These are phyloP conservation scores for Suillus cothurnatus DNA, from an alignment of 768 basidiomycete genomes.

Conservation along the genomic window DNA sequence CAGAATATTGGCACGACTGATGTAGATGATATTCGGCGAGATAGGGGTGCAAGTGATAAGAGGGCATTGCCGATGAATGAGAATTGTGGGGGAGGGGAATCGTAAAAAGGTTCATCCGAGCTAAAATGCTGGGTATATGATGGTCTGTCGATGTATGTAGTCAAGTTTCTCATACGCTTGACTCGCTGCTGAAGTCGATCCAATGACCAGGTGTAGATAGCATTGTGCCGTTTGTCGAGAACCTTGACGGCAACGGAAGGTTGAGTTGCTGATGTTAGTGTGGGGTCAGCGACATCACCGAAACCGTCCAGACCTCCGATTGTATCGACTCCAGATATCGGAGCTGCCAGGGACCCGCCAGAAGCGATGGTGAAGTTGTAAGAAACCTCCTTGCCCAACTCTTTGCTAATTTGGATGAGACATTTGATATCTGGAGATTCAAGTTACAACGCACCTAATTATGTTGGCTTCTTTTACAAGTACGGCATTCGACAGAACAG, in stretches of 20 bases:
- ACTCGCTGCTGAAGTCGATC: constrained; percentile 87
- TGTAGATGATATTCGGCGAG: constrained; percentile 70
- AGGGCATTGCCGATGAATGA: constrained; percentile 92
- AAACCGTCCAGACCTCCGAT: constrained; percentile 89
- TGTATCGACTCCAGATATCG: constrained; percentile 81
- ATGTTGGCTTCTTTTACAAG: constrained; percentile 93
- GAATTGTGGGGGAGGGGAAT: constrained; percentile 83
- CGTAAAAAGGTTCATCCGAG: constrained; percentile 90
- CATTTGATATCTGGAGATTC: not conserved
- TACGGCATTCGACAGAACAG: constrained; percentile 81
- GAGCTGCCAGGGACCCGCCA: constrained; percentile 74
- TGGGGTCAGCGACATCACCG: constrained; percentile 88
- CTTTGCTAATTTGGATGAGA: constrained; percentile 56
- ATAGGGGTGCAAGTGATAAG: constrained; percentile 80
- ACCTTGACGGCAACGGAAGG: constrained; percentile 91
- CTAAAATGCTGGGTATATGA: constrained; percentile 95
- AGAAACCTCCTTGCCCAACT: constrained; percentile 81
- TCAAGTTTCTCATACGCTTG: constrained; percentile 91
- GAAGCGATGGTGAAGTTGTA: constrained; percentile 95
- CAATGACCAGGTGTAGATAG: constrained; percentile 90
- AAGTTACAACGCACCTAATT: constrained; percentile 60
- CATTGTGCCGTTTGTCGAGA: constrained; percentile 82
- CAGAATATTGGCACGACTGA: constrained; percentile 90
- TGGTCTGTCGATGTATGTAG: constrained; percentile 87
- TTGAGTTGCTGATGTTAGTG: constrained; percentile 69